These are phyloP conservation scores for Fusarium sp. DNA, from an alignment of 2,329 filamentous ascomycete genomes.

Conservation along the genomic window DNA sequence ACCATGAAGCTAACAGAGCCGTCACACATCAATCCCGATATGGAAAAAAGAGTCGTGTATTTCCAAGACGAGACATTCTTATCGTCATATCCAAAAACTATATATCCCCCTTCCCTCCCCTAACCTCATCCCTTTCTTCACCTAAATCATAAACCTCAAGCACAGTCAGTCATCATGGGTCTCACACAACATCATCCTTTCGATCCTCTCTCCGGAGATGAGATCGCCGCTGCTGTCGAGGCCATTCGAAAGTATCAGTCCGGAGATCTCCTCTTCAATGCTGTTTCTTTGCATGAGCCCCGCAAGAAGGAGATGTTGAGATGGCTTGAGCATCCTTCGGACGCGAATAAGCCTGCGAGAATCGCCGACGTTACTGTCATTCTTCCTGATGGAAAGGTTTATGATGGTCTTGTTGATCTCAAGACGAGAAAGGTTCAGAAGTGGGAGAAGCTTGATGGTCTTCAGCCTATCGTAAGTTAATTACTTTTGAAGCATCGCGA, in stretches of 20 bases:
- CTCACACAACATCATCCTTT: conserved; percentile 43
- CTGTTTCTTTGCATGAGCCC: conserved; percentile 86
- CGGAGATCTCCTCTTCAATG: conserved; percentile 83
- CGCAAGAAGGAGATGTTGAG: conserved; percentile 85
- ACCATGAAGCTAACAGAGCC: not conserved
- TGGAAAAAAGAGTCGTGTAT: conserved; percentile 39
- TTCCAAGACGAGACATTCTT: conserved; percentile 17
- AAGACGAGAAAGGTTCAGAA: conserved; percentile 72
- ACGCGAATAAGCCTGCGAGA: conserved; percentile 72
- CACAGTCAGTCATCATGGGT: conserved; percentile 16
- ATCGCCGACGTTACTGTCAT: conserved; percentile 88
- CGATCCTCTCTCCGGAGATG: conserved; percentile 71
- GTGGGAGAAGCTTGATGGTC: conserved; percentile 81
- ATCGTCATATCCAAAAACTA: conserved; percentile 24
- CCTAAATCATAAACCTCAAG: not conserved
- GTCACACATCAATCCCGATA: conserved; percentile 27
- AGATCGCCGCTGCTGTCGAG: conserved; percentile 72
- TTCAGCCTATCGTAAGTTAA: conserved; percentile 79
- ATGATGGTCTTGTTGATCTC: conserved; percentile 84
- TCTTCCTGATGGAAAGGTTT: conserved; percentile 81
- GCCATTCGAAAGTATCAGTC: conserved; percentile 75
- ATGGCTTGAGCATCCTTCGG: conserved; percentile 77
- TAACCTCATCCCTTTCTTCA: not conserved
- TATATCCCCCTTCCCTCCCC: conserved; percentile 16
- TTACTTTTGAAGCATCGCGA: too few species aligned